Conservation (phyloP, 805 yeast genomes). For the Lipomyces oligophaga region DNA sequence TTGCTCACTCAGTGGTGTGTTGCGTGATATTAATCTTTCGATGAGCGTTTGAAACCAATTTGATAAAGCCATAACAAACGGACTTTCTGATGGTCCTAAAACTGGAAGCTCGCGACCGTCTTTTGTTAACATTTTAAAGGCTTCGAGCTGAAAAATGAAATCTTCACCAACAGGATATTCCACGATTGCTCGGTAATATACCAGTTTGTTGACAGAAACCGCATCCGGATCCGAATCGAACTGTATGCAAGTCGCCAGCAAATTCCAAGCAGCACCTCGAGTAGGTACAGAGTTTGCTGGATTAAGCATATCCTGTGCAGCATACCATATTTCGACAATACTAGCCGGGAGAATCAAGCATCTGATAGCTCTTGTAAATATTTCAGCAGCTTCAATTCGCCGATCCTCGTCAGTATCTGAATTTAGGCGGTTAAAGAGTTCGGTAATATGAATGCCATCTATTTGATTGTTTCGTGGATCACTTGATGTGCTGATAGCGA, state of each 20-base stretch:
- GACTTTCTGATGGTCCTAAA: constrained; percentile 46
- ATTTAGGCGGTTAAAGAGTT: constrained; percentile 5
- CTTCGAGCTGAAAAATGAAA: constrained; percentile 48
- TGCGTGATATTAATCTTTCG: constrained; percentile 28
- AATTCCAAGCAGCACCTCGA: constrained; percentile 49
- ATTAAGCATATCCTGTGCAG: constrained; percentile 53
- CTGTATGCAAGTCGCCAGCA: constrained; percentile 55
- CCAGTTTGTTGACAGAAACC: constrained; percentile 47
- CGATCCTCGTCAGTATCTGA: constrained; percentile 32
- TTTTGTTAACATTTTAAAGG: constrained; percentile 48
- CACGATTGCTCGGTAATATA: constrained; percentile 60
- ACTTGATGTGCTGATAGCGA: constrained; percentile 7
- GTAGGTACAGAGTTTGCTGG: constrained; percentile 37
- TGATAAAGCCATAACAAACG: constrained; percentile 40
- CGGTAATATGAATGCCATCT: constrained; percentile 25
- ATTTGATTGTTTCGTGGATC: constrained; percentile 33
- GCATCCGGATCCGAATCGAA: constrained; percentile 43
- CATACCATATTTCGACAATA: constrained; percentile 72
- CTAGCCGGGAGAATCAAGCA: constrained; percentile 50
- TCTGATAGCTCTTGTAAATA: constrained; percentile 49
- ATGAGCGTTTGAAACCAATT: constrained; percentile 40
- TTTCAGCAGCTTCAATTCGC: constrained; percentile 47
- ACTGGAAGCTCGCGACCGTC: constrained; percentile 54
- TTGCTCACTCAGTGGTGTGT: background rate
- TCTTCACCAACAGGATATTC: constrained; percentile 50